phyloP scores from a whole-genome alignment of 345 rosid genomes.

The Toxicodendron radicans region DNA sequence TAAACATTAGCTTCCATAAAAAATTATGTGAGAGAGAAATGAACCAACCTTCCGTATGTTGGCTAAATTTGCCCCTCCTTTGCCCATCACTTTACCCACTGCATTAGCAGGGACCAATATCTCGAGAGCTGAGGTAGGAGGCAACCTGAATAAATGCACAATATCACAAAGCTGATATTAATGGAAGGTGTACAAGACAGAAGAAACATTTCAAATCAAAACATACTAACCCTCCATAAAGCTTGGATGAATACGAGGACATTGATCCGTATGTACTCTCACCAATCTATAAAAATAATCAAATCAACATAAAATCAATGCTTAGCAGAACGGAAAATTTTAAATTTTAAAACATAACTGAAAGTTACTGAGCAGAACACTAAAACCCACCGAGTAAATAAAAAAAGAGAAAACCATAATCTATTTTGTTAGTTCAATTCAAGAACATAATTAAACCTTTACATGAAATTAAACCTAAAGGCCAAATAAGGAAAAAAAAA shows the following conservation, averaged over 20 bases:
- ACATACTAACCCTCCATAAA: conserved; percentile 71
- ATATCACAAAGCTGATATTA: conserved; percentile 17
- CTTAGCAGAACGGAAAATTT: neutral
- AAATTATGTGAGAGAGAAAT: neutral
- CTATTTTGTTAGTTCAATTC: neutral
- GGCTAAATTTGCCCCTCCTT: conserved; percentile 83
- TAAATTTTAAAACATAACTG: neutral
- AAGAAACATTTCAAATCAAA: neutral
- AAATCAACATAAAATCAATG: conserved; percentile 7
- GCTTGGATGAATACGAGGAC: conserved; percentile 69
- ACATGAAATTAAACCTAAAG: neutral
- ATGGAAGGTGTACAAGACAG: neutral
- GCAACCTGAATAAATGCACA: conserved; percentile 42
- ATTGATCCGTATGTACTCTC: conserved; percentile 66
- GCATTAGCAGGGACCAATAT: conserved; percentile 84
- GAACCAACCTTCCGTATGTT: conserved; percentile 79
- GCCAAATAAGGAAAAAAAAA: neutral
- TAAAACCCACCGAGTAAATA: neutral
- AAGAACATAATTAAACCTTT: neutral
- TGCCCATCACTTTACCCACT: conserved; percentile 88
- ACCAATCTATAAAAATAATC: conserved; percentile 41
- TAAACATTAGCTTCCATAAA: neutral
- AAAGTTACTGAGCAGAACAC: neutral
- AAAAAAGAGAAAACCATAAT: neutral
- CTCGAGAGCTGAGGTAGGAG: conserved; percentile 61